phyloP scores from a whole-genome alignment of 2,329 filamentous ascomycete species.

The Monilinia fructigena region DNA sequence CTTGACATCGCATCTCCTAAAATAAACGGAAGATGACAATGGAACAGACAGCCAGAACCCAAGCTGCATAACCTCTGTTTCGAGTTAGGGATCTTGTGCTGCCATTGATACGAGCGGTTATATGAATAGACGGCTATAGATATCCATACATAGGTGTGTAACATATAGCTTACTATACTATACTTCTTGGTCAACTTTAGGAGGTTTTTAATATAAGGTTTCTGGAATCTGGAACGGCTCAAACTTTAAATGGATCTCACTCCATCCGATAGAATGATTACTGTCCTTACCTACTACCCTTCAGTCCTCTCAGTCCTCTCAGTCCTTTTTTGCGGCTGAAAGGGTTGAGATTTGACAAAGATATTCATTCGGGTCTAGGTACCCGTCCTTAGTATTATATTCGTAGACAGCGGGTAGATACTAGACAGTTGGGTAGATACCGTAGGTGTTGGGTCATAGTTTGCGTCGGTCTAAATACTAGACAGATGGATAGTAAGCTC shows the following conservation, averaged over 20 bases:
- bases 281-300: too few relatives aligned
- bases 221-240: not conserved
- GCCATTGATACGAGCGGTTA: not conserved
- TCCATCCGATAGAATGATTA: too few relatives aligned
- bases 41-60: not conserved
- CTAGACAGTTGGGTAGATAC: too few relatives aligned
- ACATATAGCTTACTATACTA: too few relatives aligned
- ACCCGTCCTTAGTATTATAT: not conserved
- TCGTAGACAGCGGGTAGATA: too few relatives aligned
- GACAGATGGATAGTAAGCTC: too few relatives aligned
- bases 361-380: not conserved
- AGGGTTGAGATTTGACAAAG: not conserved
- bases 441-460: too few relatives aligned
- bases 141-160: too few relatives aligned
- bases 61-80: not conserved
- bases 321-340: not conserved
- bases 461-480: too few relatives aligned
- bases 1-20: not conserved
- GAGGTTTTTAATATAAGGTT: not conserved
- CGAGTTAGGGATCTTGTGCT: not conserved
- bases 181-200: not conserved
- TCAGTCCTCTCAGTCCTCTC: too few relatives aligned
- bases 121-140: too few relatives aligned
- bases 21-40: too few relatives aligned
- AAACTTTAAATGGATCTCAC: not conserved